Evolutionary conservation across 306 rosid species (phyloP).

Genomic region (Hippophae tibetana): DNA sequence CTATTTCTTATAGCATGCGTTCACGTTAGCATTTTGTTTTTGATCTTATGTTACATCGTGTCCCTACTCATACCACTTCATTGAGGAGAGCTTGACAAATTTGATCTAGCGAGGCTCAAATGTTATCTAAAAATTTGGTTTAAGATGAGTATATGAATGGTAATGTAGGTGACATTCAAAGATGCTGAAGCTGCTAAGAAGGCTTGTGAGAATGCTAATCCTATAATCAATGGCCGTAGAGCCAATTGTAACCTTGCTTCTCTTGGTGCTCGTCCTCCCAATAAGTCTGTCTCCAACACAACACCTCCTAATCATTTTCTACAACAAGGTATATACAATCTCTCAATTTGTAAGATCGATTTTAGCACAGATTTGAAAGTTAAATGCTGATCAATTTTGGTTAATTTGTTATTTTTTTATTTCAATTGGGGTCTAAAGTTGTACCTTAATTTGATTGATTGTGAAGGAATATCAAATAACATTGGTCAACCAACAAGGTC

Average conservation of each 20-base stretch:
- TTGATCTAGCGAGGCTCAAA: too few relatives aligned
- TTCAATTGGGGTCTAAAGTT: background rate
- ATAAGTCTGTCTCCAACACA: slow-evolving; percentile 30
- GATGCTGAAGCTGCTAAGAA: slow-evolving; percentile 74
- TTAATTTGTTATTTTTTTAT: too few relatives aligned
- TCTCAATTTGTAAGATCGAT: background rate
- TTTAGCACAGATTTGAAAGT: background rate
- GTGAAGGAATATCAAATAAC: slow-evolving; percentile 27
- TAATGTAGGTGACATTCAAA: slow-evolving; percentile 61
- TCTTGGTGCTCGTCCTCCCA: slow-evolving; percentile 52
- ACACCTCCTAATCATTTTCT: slow-evolving; percentile 28
- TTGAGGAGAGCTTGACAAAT: too few relatives aligned
- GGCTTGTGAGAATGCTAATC: slow-evolving; percentile 69
- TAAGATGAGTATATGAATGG: background rate
- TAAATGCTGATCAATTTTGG: background rate
- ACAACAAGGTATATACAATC: slow-evolving; percentile 27
- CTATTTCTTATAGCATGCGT: too few relatives aligned
- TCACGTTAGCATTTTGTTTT: too few relatives aligned
- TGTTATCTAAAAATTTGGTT: too few relatives aligned
- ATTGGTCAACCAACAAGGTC: slow-evolving; percentile 32
- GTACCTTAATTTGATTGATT: too few relatives aligned
- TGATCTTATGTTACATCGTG: too few relatives aligned
- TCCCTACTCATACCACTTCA: too few relatives aligned
- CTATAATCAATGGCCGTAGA: slow-evolving; percentile 67
- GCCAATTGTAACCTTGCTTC: slow-evolving; percentile 85